These are phyloP conservation scores for Moelleriella libera DNA, from an alignment of 2,329 filamentous ascomycete genomes.

Conservation along the genomic window DNA sequence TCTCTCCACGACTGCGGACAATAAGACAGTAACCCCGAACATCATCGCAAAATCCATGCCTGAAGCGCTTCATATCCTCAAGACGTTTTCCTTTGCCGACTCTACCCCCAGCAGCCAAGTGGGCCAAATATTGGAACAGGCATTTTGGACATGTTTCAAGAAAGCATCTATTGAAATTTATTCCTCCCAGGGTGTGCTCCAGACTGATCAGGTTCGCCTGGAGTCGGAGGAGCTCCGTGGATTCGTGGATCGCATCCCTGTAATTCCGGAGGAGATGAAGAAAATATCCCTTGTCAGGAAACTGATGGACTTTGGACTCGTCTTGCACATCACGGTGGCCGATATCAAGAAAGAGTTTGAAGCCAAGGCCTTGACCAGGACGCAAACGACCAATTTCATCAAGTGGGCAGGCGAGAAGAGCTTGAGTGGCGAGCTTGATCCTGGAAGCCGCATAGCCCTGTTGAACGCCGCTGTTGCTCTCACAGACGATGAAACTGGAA, in stretches of 20 bases:
- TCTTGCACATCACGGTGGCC: constrained; percentile 74
- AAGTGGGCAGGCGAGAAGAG: constrained; percentile 69
- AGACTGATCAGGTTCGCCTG: constrained; percentile 72
- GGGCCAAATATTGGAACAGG: constrained; percentile 79
- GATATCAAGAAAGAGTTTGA: constrained; percentile 80
- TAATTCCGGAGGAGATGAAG: constrained; percentile 65
- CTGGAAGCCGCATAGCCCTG: constrained; percentile 49
- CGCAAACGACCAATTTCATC: constrained; percentile 71
- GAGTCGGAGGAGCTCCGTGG: constrained; percentile 48
- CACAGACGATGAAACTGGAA: constrained; percentile 49
- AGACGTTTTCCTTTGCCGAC: constrained; percentile 77
- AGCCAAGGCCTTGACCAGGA: constrained; percentile 62
- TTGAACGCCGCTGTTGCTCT: constrained; percentile 71
- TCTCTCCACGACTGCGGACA: constrained; percentile 26
- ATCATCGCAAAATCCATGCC: constrained; percentile 57
- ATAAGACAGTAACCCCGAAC: constrained; percentile 42
- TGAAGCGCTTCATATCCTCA: constrained; percentile 68
- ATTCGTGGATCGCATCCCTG: constrained; percentile 81
- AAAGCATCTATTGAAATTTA: constrained; percentile 75
- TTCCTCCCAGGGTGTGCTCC: constrained; percentile 74
- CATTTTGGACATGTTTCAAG: constrained; percentile 87
- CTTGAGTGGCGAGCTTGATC: constrained; percentile 57
- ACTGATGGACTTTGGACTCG: constrained; percentile 68
- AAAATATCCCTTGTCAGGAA: constrained; percentile 64
- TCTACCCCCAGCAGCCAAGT: constrained; percentile 81